Conservation (phyloP, 192 early-diverging fungal genomes). For the Thoreauomyces humboldtii region DNA sequence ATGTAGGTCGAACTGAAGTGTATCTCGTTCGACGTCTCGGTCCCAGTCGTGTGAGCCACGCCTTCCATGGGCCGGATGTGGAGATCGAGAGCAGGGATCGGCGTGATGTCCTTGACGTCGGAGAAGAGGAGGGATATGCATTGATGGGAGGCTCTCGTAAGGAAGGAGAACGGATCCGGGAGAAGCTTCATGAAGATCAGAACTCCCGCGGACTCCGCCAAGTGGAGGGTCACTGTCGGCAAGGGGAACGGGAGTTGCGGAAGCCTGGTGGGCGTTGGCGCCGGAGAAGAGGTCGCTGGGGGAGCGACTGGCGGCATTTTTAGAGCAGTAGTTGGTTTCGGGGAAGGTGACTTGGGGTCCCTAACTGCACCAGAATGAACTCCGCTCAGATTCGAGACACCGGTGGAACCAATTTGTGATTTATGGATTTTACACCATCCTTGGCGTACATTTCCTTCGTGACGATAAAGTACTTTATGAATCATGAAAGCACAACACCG, state of each 20-base stretch:
- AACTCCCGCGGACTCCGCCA: background rate
- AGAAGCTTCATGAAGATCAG: background rate
- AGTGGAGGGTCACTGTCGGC: background rate
- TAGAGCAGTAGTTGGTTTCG: too few relatives aligned
- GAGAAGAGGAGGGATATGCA: background rate
- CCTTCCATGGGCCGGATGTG: constrained; percentile 19
- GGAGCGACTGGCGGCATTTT: too few relatives aligned
- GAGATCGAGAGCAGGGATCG: background rate
- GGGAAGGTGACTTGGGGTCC: too few relatives aligned
- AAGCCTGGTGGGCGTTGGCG: background rate
- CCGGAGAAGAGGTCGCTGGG: background rate
- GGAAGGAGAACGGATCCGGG: background rate
- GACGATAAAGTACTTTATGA: too few relatives aligned
- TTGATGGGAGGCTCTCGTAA: background rate
- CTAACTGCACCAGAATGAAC: too few relatives aligned
- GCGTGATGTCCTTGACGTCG: background rate
- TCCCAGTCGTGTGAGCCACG: constrained; percentile 19
- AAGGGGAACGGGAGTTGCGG: background rate
- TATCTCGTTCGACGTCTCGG: constrained; percentile 28
- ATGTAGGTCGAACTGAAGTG: constrained; percentile 34
- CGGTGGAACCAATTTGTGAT: too few relatives aligned
- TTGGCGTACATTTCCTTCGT: too few relatives aligned
- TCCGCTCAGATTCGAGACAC: too few relatives aligned
- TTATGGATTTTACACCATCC: too few relatives aligned
- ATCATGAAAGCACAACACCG: too few relatives aligned